phyloP scores from a whole-genome alignment of 768 basidiomycete genomes.

The Crassisporium funariophilum region DNA sequence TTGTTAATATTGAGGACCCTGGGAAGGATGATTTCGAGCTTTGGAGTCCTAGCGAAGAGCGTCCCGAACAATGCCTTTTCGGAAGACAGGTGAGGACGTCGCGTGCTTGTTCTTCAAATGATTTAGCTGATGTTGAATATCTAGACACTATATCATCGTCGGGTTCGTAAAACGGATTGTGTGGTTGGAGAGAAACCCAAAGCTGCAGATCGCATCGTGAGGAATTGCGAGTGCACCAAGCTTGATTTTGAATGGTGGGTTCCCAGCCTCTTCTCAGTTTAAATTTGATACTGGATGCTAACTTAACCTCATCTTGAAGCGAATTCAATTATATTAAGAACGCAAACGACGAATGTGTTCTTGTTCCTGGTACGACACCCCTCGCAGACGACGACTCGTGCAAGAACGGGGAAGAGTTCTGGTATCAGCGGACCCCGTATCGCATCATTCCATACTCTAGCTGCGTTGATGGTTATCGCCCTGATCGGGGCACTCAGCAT shows the following conservation, averaged over 20 bases:
- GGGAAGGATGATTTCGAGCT: constrained; percentile 92
- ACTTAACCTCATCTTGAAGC: constrained; percentile 41
- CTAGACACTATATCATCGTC: constrained; percentile 90
- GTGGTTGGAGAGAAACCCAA: constrained; percentile 75
- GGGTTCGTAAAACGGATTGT: constrained; percentile 78
- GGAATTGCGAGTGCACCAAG: constrained; percentile 71
- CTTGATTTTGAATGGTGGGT: constrained; percentile 94
- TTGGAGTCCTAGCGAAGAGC: constrained; percentile 92
- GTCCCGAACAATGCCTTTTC: constrained; percentile 88
- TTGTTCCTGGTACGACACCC: constrained; percentile 68
- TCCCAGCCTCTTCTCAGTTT: not conserved
- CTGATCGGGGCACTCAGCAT: constrained; percentile 75
- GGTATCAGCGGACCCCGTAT: constrained; percentile 94
- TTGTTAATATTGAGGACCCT: constrained; percentile 68
- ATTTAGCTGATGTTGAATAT: constrained; percentile 2
- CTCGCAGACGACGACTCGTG: constrained; percentile 67
- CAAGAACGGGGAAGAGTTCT: constrained; percentile 64
- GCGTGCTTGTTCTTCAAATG: not conserved
- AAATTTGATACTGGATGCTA: not conserved
- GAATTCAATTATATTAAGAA: constrained; percentile 91
- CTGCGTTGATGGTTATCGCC: constrained; percentile 80
- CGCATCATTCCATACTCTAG: constrained; percentile 88
- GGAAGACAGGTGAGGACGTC: constrained; percentile 80
- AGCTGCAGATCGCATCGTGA: constrained; percentile 51
- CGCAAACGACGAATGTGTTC: constrained; percentile 70